These are phyloP conservation scores for Volvariella volvacea DNA, from an alignment of 1,284 basidiomycete genomes.

Conservation along the genomic window DNA sequence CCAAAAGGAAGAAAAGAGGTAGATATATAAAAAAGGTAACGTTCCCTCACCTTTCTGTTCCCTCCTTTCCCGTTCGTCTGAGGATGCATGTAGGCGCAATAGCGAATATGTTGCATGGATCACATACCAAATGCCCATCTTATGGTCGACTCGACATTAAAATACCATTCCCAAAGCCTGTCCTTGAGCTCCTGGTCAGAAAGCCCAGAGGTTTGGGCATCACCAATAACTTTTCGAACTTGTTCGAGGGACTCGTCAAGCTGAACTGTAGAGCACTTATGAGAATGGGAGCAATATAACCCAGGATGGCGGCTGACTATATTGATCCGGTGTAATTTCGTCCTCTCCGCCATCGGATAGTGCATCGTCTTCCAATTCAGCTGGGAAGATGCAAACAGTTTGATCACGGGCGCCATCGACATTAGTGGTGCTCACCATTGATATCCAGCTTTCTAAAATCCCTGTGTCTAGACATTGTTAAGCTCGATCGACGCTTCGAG, in stretches of 20 bases:
- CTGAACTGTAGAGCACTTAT: constrained; percentile 45
- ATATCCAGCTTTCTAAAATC: constrained; percentile 87
- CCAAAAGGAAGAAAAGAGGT: constrained; percentile 21
- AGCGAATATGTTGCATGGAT: constrained; percentile 4
- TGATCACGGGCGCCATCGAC: constrained; percentile 2
- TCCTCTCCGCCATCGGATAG: constrained; percentile 67
- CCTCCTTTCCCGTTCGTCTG: constrained; percentile 57
- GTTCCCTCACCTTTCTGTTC: constrained; percentile 80
- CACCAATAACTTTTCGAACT: constrained; percentile 64
- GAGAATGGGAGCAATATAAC: not conserved
- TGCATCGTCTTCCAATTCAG: constrained; percentile 71
- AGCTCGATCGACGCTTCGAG: too few species aligned
- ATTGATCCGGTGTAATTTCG: constrained; percentile 63
- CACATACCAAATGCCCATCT: constrained; percentile 63
- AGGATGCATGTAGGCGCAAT: constrained; percentile 6
- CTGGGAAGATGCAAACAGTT: constrained; percentile 29
- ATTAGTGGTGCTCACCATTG: constrained; percentile 45
- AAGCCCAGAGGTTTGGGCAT: constrained; percentile 58
- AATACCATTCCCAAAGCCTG: constrained; percentile 85
- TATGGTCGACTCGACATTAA: constrained; percentile 77
- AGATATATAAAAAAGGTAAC: constrained; percentile 9
- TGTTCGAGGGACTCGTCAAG: constrained; percentile 66
- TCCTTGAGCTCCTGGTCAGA: constrained; percentile 76
- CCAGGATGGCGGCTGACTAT: constrained; percentile 37
- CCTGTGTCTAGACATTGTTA: constrained; percentile 81